phyloP scores from a whole-genome alignment of 1,284 basidiomycete species.

The Psilocybe mexicana region DNA sequence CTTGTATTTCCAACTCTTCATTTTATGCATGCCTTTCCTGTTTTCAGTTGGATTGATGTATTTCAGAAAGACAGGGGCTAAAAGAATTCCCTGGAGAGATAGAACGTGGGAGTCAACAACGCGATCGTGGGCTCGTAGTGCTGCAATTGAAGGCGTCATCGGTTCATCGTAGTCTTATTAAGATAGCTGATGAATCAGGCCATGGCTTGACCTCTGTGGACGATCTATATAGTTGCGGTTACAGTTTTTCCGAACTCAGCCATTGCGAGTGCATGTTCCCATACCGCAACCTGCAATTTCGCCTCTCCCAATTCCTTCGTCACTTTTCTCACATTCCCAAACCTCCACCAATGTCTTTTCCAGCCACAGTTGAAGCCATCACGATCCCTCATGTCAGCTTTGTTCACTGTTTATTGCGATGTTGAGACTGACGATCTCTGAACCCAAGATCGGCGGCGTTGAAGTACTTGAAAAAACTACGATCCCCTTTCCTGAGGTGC shows the following conservation, averaged over 20 bases:
- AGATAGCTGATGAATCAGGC: slow-evolving; percentile 20
- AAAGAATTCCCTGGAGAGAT: background rate
- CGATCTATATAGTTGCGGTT: slow-evolving; percentile 5
- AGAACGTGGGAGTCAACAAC: slow-evolving; percentile 3
- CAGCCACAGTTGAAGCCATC: slow-evolving; percentile 57
- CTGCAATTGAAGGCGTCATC: slow-evolving; percentile 15
- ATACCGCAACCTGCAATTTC: slow-evolving; percentile 19
- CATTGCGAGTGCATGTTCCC: slow-evolving; percentile 9
- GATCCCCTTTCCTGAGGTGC: slow-evolving; percentile 55
- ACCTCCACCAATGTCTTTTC: slow-evolving; percentile 46
- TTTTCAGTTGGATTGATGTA: background rate
- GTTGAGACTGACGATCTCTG: background rate
- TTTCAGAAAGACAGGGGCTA: background rate
- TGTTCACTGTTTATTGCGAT: background rate
- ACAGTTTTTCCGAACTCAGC: background rate
- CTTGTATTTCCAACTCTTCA: background rate
- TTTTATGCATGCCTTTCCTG: background rate
- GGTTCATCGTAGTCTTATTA: background rate
- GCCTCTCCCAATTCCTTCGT: slow-evolving; percentile 28
- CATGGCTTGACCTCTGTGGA: slow-evolving; percentile 3
- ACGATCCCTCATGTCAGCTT: slow-evolving; percentile 46
- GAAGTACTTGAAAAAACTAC: slow-evolving; percentile 74
- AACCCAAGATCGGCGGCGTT: slow-evolving; percentile 60
- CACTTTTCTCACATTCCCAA: slow-evolving; percentile 28
- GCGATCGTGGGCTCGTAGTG: background rate